Base-by-base conservation (phyloP, 23 red algal species). In the Gracilaria gracilis region DNA sequence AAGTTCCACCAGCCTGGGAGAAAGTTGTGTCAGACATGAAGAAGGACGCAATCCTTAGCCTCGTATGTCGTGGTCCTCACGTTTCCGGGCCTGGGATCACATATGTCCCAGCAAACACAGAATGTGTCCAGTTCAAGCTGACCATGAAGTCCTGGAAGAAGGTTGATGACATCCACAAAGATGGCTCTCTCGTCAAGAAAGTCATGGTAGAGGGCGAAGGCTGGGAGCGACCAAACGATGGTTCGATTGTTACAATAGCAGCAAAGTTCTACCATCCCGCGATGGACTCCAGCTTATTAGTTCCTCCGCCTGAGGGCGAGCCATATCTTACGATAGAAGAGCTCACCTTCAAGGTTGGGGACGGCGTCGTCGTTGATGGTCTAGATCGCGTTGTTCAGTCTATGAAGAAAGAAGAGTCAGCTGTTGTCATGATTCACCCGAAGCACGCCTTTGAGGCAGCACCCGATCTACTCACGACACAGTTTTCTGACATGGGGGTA, bases 151-250 rank as follows among this genome's bases (percentile, higher is more conserved):
- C 91, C 6, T 98, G 96, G 96, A 54, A 74, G 48, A 95, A 91
- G 59, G 85, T 93, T 6, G 91, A 95, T 51, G 85, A 86, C 32
- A 61, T 98, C 4, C 53, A 90, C 20, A 82, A 82, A 23, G 96
- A 98, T 77, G 93, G 93, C 13, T 81, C 79, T 35, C 73, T 98
- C 50, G 90, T 93, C 2, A 89, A 91, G 81, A 98, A 98, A 77
- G 86, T 92, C 24, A 58, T 95, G 46, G 38, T 85, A 33, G 96
- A 98, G 55, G 96, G 96, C 33, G 96, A 98, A 40, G 96, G 96
- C 1, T 98, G 96, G 96, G 96, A 98, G 48, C 83, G 91, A 38
- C 96, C 96, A 20, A 91, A 93, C 78, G 96, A 98, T 37, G 88
- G 93, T 15, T 40, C 81, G 49, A 38, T 82, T 28, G 80, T 98